Base-by-base conservation (phyloP, 2,329 filamentous ascomycete species). In the Teratosphaeria destructans region DNA sequence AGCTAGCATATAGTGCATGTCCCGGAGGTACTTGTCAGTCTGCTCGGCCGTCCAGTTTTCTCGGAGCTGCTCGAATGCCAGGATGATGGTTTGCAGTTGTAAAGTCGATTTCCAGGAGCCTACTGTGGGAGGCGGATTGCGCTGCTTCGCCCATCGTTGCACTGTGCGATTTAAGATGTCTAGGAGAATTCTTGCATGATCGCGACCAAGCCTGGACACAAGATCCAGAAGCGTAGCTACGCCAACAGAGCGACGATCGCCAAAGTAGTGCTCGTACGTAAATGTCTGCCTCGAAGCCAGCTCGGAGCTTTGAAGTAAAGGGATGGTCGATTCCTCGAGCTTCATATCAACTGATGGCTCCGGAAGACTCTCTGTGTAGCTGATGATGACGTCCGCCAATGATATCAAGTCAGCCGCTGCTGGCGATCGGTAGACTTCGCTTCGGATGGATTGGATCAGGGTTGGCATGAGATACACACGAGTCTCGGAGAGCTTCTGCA, bases 41-140 rank as follows among this genome's bases (percentile, higher is more conserved):
- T 75, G 64, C 2, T 29, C 26, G 3, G 49, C 52, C n/a, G 52
- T 57, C 4, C 57, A 19, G 5, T 32, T 54, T 14, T 61, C 59
- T 1, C 76, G 60, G 37, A 71, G 72, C 34, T 72, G 71, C 58
- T 79, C 75, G 7, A 67, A 66, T 16, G 79, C 71, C 0, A 80
- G 59, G 1, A 80, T 65, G 67, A 79, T 73, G 19, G 74, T 69
- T 58, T 80, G 78, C 10, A 80, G 66, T 59, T 80, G 78, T n/a
- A 77, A 62, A 0, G 74, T 73, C n/a, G 74, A 72, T 63, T 81
- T 81, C 77, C 77, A 80, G 54, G 75, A 74, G 60, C 71, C 75
- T 47, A 79, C 75, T 39, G 76, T 74, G 3, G 75, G 75, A 10
- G 76, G 67, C 3, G 77, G 75, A 11, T 69, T 63, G 61, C 73